Conservation (phyloP, 208 protist species). For the Balamuthia mandrillaris region DNA sequence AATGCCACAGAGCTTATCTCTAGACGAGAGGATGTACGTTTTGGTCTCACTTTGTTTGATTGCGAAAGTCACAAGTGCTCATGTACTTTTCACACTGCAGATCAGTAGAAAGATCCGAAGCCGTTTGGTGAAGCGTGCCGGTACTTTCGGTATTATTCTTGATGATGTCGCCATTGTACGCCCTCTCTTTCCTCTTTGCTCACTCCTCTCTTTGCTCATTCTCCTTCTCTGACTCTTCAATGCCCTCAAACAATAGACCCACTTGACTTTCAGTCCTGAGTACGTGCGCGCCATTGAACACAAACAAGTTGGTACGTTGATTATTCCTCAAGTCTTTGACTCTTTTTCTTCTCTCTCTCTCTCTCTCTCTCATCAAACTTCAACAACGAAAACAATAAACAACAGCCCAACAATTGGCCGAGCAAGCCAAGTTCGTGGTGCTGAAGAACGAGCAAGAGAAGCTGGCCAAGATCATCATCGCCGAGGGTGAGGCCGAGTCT, state of each 20-base stretch:
- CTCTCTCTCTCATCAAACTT: too few relatives aligned
- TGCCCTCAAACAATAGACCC: too few relatives aligned
- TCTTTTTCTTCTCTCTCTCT: too few relatives aligned
- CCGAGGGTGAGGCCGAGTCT: slow-evolving; percentile 85
- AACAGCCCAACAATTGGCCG: slow-evolving; percentile 90
- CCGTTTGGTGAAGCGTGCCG: slow-evolving; percentile 18
- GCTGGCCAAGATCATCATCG: slow-evolving; percentile 82
- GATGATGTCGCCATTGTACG: slow-evolving; percentile 21
- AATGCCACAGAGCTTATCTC: slow-evolving; percentile 38
- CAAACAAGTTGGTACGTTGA: slow-evolving; percentile 92
- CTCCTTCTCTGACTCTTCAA: too few relatives aligned
- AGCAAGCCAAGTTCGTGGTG: slow-evolving; percentile 88
- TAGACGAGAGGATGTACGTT: slow-evolving; percentile 59
- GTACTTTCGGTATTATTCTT: neutral
- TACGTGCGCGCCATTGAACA: slow-evolving; percentile 88
- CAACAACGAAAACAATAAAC: too few relatives aligned
- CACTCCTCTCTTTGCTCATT: too few relatives aligned
- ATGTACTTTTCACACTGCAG: too few relatives aligned
- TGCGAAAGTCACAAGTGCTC: too few relatives aligned
- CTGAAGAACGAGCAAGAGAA: slow-evolving; percentile 89
- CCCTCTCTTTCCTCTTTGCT: too few relatives aligned
- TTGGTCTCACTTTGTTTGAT: too few relatives aligned
- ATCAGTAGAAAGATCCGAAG: slow-evolving; percentile 69
- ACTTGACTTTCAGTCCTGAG: slow-evolving; percentile 91
- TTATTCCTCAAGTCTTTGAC: too few relatives aligned